phyloP scores from a whole-genome alignment of 768 basidiomycete species.

The Termitomyces sp. region DNA sequence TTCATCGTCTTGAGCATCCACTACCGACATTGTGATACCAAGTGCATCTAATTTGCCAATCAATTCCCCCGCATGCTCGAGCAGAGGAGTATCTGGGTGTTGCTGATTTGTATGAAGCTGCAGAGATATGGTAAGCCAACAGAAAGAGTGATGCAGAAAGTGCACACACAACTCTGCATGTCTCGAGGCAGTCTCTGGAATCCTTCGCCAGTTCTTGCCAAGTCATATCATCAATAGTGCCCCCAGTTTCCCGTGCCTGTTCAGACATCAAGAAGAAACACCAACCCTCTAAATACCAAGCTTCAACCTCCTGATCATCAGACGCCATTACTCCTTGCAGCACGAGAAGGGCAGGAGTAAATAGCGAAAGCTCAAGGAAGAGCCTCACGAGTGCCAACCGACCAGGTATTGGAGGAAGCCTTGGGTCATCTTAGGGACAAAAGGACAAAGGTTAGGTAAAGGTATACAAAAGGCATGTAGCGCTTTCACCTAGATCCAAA shows the following conservation, averaged over 20 bases:
- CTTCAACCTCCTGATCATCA: slow-evolving; percentile 86
- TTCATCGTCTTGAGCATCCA: slow-evolving; percentile 50
- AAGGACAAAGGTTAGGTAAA: background rate
- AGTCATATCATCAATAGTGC: slow-evolving; percentile 45
- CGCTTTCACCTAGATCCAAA: slow-evolving; percentile 42
- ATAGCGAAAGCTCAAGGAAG: slow-evolving; percentile 72
- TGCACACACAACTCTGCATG: slow-evolving; percentile 67
- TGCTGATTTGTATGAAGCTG: slow-evolving; percentile 70
- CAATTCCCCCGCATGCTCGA: slow-evolving; percentile 74
- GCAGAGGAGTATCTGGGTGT: slow-evolving; percentile 70
- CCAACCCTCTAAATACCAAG: slow-evolving; percentile 95
- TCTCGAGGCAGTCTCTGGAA: slow-evolving; percentile 76
- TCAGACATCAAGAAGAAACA: slow-evolving; percentile 83
- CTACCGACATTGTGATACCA: slow-evolving; percentile 59
- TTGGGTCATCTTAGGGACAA: slow-evolving; percentile 53
- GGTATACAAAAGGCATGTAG: background rate
- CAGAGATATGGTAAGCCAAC: slow-evolving; percentile 4
- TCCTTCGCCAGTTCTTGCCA: slow-evolving; percentile 81
- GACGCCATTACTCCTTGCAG: slow-evolving; percentile 74
- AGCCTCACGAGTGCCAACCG: slow-evolving; percentile 75
- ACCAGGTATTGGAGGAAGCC: slow-evolving; percentile 65
- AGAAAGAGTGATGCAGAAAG: slow-evolving; percentile 1
- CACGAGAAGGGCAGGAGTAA: slow-evolving; percentile 67
- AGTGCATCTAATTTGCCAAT: slow-evolving; percentile 59
- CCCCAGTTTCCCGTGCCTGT: slow-evolving; percentile 55